A percentile compares a stretch with the other conserved stretches of the same genome.
Evolutionary conservation across 306 rosid genomes (phyloP).

Genomic region (Vicia faba): DNA sequence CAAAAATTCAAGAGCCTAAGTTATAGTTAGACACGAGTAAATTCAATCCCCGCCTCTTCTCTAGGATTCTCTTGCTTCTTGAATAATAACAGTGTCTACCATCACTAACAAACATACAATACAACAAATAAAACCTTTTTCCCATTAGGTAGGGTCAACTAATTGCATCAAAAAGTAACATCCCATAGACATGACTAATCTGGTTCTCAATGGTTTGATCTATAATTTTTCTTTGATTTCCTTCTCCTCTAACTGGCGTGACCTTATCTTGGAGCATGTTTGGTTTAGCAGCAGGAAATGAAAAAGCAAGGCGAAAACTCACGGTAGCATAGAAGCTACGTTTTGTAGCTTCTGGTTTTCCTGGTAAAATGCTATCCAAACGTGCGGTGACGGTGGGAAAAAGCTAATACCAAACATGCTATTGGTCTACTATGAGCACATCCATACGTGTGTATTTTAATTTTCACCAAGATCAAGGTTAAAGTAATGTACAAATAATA

Average conservation of each 20-base stretch:
- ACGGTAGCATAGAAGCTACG: too few species aligned
- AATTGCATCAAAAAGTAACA: neutral
- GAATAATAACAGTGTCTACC: neutral
- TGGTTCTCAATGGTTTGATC: neutral
- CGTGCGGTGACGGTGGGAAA: too few species aligned
- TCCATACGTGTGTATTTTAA: neutral
- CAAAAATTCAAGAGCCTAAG: slow-evolving; percentile 1
- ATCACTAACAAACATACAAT: slow-evolving; percentile 3
- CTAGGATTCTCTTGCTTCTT: neutral
- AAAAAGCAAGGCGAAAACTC: too few species aligned
- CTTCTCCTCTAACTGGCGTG: neutral
- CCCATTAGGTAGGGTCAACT: neutral
- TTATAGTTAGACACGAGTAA: neutral
- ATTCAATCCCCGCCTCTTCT: neutral
- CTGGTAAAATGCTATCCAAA: too few species aligned
- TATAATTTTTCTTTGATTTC: neutral
- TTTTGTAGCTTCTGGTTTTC: too few species aligned
- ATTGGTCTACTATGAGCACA: slow-evolving; percentile 6
- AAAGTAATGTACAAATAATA: neutral
- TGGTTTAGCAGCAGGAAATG: too few species aligned
- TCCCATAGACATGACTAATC: neutral
- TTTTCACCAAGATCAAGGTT: slow-evolving; percentile 7
- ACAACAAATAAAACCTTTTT: neutral
- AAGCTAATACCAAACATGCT: too few species aligned
- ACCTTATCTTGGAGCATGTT: neutral